Evolutionary conservation across 1,284 basidiomycete genomes (phyloP).

Genomic region (Psilocybe mexicana): DNA sequence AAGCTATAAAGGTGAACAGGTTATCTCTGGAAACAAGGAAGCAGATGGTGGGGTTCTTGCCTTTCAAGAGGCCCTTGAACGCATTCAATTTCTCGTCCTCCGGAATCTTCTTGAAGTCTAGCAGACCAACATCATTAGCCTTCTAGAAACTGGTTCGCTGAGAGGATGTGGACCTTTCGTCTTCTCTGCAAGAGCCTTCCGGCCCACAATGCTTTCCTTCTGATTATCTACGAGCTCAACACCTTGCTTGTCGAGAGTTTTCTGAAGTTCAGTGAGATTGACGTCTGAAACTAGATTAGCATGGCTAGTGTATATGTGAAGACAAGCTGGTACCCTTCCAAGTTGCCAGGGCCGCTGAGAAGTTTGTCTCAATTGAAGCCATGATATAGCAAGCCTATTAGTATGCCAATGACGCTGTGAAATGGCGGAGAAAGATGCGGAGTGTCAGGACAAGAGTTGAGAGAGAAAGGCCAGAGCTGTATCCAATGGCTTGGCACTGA

Average conservation of each 20-base stretch:
- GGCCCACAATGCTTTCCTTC: constrained; percentile 92
- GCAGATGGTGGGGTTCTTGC: constrained; percentile 35
- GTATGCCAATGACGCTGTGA: background rate
- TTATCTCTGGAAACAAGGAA: background rate
- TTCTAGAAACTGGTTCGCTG: background rate
- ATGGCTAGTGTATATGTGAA: background rate
- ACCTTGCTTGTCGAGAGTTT: constrained; percentile 86
- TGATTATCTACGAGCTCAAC: constrained; percentile 96
- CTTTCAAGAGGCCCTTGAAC: constrained; percentile 87
- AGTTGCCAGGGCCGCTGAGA: constrained; percentile 82
- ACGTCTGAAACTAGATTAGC: constrained; percentile 57
- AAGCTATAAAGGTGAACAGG: constrained; percentile 53
- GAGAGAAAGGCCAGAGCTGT: background rate
- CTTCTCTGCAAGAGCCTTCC: constrained; percentile 90
- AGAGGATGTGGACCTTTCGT: constrained; percentile 71
- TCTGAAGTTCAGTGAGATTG: constrained; percentile 88
- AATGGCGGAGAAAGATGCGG: background rate
- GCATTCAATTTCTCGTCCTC: constrained; percentile 83
- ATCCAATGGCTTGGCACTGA: background rate
- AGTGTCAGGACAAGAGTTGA: background rate
- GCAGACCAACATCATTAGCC: background rate
- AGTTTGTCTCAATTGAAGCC: constrained; percentile 65
- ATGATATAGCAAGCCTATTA: constrained; percentile 23
- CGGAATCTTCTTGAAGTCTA: constrained; percentile 93
- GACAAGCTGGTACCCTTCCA: constrained; percentile 70